Evolutionary conservation across 306 rosid species (phyloP), one percentile per base, ranked within the genome.

Genomic region (Prosopis cineraria): DNA sequence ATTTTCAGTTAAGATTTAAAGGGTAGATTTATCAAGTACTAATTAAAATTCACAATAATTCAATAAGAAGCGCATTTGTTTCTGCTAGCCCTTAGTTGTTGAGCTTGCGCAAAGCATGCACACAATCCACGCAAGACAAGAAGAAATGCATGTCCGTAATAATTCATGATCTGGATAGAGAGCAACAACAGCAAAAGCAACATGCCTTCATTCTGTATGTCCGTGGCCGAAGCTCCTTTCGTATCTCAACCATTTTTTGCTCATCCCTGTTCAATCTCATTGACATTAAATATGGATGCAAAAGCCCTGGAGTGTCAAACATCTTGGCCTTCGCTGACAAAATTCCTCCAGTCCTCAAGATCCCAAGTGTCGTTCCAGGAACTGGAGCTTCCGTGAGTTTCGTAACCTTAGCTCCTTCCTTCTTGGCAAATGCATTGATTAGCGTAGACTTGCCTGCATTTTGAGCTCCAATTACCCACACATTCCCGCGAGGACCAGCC

Each of bases 371-470:
- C 5, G 98, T 94, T 72, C 98, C 98, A 36, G 97, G 98, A 84
- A 94, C 79, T 10, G 97, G 91, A 79, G 98, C 97, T 85, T 94
- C 97, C 5, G 98, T 94, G 79, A 94, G 97, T 83, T 92, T 92
- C 1, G 82, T 85, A 77, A 89, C 91, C 75, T 85, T 90, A 36
- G 91, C 97, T 44, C 95, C 89, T 87, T 87, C 89, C 84, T 90
- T 94, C 90, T 92, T 94, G 6, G 97, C 90, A 19, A 89, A 43
- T 9, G 90, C 86, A 74, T 94, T 94, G 82, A 94, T 92, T 19
- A 94, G 83, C 48, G 98, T 94, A 83, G 98, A 94, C 84, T 94
- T 92, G 79, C 98, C 98, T 5, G 98, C 98, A 85, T 94, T 94
- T 75, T 94, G 97, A 80, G 98, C 90, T 25, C 98, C 97, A 75